Percentiles rank a stretch among this genome's conserved stretches.
Conservation (phyloP, 495 filamentous ascomycete genomes). For the Cudoniella acicularis region DNA sequence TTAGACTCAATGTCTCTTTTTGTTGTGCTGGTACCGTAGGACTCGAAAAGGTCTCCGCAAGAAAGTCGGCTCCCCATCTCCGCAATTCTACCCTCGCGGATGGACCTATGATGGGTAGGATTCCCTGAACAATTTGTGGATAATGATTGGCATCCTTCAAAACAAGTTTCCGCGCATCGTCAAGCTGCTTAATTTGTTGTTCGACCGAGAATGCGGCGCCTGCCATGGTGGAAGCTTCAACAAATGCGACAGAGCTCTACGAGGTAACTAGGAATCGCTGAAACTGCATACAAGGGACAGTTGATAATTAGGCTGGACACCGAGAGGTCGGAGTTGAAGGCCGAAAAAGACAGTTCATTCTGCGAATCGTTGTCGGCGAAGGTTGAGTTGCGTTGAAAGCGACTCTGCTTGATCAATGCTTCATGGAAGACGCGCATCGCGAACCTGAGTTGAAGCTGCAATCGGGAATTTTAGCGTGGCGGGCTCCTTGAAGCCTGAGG, state of each 20-base stretch:
- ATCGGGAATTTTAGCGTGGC: background rate
- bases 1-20: constrained; percentile 71
- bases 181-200: constrained; percentile 79
- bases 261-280: background rate
- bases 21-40: constrained; percentile 66
- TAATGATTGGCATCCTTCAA: constrained; percentile 81
- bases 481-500: background rate
- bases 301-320: constrained; percentile 9
- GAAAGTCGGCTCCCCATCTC: constrained; percentile 94
- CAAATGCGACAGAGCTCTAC: constrained; percentile 18
- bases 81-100: constrained; percentile 70
- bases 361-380: background rate
- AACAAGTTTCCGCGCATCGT: constrained; percentile 81
- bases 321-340: background rate
- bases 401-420: background rate
- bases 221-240: constrained; percentile 36
- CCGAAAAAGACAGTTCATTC: background rate
- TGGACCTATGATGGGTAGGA: constrained; percentile 84
- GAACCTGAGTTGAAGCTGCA: background rate
- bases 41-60: constrained; percentile 92
- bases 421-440: constrained; percentile 12
- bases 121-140: constrained; percentile 81
- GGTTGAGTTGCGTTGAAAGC: background rate
- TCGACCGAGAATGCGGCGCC: constrained; percentile 48
- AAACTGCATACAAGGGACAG: constrained; percentile 10